Conservation (phyloP, 805 yeast species). For the Candida nanaspora region DNA sequence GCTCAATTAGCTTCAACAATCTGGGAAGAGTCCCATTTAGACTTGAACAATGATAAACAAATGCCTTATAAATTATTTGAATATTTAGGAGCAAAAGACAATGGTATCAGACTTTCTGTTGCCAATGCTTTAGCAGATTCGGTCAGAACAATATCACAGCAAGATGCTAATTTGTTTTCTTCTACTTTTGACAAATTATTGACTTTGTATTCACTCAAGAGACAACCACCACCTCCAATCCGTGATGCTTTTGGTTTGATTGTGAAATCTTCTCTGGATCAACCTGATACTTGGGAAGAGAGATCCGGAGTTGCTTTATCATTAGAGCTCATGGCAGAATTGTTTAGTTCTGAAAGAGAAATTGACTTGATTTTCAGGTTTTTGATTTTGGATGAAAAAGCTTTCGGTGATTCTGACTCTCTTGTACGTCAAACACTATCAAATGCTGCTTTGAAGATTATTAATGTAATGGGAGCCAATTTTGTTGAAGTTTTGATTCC, state of each 20-base stretch:
- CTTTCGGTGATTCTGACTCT: constrained; percentile 68
- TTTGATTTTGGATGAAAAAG: constrained; percentile 47
- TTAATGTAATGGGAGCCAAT: constrained; percentile 56
- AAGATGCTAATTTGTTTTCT: constrained; percentile 14
- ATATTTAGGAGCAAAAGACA: constrained; percentile 47
- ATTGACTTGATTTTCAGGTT: constrained; percentile 55
- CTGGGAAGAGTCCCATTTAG: constrained; percentile 68
- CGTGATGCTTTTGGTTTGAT: constrained; percentile 77
- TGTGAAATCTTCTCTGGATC: constrained; percentile 50
- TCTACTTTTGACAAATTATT: constrained; percentile 39
- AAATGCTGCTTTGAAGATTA: constrained; percentile 78
- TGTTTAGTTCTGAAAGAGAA: constrained; percentile 30
- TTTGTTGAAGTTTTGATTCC: constrained; percentile 72
- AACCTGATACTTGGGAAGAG: constrained; percentile 75
- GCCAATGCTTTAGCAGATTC: constrained; percentile 68
- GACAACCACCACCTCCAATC: constrained; percentile 69
- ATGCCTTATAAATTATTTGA: constrained; percentile 41
- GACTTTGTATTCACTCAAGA: constrained; percentile 48
- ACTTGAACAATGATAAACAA: constrained; percentile 35
- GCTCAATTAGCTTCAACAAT: constrained; percentile 68
- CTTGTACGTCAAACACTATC: constrained; percentile 76
- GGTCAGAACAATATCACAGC: constrained; percentile 24
- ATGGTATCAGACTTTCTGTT: constrained; percentile 65
- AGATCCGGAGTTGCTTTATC: constrained; percentile 78
- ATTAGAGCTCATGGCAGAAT: constrained; percentile 47